A percentile compares a stretch with the other conserved stretches of the same genome.
Conservation (phyloP, 352 stramenopile genomes). For the Discostella stelligera region DNA sequence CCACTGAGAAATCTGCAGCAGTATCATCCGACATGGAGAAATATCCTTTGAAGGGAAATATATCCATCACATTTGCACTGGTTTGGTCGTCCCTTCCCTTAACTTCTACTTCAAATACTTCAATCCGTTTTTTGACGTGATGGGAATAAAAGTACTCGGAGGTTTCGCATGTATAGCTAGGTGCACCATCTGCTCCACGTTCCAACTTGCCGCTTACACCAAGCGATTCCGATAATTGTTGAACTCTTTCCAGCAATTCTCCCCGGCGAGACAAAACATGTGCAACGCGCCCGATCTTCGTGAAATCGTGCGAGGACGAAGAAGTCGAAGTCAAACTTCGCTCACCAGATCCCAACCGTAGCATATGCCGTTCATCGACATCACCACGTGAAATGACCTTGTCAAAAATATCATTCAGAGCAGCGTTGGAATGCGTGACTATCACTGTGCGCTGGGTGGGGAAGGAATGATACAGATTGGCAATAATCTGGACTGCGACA, state of each 20-base stretch:
- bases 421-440: constrained; percentile 92
- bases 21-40: constrained; percentile 57
- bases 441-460: constrained; percentile 89
- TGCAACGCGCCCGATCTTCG: constrained; percentile 88
- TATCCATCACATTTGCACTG: constrained; percentile 33
- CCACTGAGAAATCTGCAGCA: constrained; percentile 28
- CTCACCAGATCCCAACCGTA: constrained; percentile 87
- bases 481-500: constrained; percentile 91
- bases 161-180: constrained; percentile 94
- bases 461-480: constrained; percentile 89
- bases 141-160: constrained; percentile 92
- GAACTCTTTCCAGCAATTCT: constrained; percentile 89
- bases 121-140: constrained; percentile 86
- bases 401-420: constrained; percentile 93
- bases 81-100: constrained; percentile 20
- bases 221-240: constrained; percentile 89
- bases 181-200: constrained; percentile 75
- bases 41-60: constrained; percentile 83
- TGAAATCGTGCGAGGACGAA: constrained; percentile 86
- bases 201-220: constrained; percentile 79
- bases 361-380: constrained; percentile 85
- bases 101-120: constrained; percentile 61
- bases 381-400: constrained; percentile 88
- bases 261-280: constrained; percentile 82
- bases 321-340: constrained; percentile 74